phyloP scores from a whole-genome alignment of 805 yeast genomes.

The Myxozyma monticola region DNA sequence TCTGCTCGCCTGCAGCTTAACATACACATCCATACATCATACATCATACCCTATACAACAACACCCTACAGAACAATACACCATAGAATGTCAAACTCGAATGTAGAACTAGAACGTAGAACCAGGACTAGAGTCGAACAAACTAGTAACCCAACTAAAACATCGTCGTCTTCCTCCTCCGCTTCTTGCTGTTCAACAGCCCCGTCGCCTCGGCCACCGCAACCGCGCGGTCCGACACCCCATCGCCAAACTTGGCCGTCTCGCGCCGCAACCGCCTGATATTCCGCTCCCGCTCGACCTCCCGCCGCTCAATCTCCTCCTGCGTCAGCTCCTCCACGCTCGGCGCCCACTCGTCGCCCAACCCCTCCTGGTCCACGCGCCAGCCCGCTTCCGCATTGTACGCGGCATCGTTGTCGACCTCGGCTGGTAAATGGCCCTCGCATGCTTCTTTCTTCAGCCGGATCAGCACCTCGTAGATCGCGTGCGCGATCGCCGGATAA shows the following conservation, averaged over 20 bases:
- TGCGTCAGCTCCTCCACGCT: slow-evolving; percentile 80
- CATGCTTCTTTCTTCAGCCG: slow-evolving; percentile 78
- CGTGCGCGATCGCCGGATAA: slow-evolving; percentile 82
- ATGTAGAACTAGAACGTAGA: too few species aligned
- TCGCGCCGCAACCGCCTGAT: slow-evolving; percentile 91
- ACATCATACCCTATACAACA: too few species aligned
- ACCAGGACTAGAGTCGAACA: not conserved
- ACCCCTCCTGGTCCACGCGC: slow-evolving; percentile 70
- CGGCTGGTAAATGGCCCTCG: slow-evolving; percentile 61
- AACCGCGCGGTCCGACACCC: slow-evolving; percentile 37
- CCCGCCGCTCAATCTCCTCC: slow-evolving; percentile 92
- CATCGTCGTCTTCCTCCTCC: slow-evolving; percentile 26
- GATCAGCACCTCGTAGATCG: slow-evolving; percentile 76
- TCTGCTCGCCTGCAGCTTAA: too few species aligned
- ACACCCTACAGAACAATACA: too few species aligned
- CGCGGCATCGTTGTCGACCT: slow-evolving; percentile 58
- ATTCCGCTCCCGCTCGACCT: slow-evolving; percentile 90
- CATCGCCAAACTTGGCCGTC: slow-evolving; percentile 68
- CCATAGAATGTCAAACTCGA: too few species aligned
- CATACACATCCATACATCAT: too few species aligned
- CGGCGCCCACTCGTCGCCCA: slow-evolving; percentile 86
- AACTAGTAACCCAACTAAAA: slow-evolving; percentile 2
- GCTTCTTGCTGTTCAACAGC: slow-evolving; percentile 15
- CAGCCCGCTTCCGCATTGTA: slow-evolving; percentile 63
- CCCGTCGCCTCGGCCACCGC: slow-evolving; percentile 20